Base-by-base conservation (phyloP, 768 basidiomycete species). In the Pulveroboletus sp. region DNA sequence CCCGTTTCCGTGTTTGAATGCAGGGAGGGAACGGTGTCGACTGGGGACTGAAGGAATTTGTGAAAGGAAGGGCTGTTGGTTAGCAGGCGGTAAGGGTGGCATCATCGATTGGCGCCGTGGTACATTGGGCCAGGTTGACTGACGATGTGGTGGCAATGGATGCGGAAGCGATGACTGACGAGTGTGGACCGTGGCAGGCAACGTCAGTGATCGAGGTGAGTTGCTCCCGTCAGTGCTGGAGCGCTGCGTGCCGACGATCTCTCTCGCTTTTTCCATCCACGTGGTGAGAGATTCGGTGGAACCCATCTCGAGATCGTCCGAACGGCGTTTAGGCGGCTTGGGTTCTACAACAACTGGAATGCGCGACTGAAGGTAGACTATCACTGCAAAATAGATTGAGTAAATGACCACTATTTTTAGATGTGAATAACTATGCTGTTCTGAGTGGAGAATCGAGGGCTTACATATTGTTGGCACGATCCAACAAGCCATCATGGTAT, bases 401-500 rank as follows among this genome's bases (percentile, higher is more conserved):
- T 81, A 81, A 17, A 67, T 20, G n/a, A 73, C 24, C 35, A 79
- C 80, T 80, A 37, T 32, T 19, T 21, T 32, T 7, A 27, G 47
- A 43, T 20, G 38, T 39, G 23, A 60, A n/a, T 36, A 50, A 59
- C 17, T n/a, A 19, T 6, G 12, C 5, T 39, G 44, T 40, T 11
- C 33, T 2, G 17, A 42, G 11, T 11, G 52, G 41, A 25, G 10
- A 32, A 51, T 48, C 17, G 24, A 11, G 14, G 6, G 66, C 81
- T 52, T 50, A 84, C 82, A 63, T 36, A 82, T 59, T 4, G 63
- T 62, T 20, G 82, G 82, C 42, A 73, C 63, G 34, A 80, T 56
- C 82, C 82, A 84, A 55, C 73, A 78, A 35, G 70, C 72, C 1
- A 79, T 55, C 42, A 80, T 49, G 31, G 81, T 74, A 52, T 72